Base-by-base conservation (phyloP, 2,329 filamentous ascomycete species). In the Colletotrichum gloeosporioides region DNA sequence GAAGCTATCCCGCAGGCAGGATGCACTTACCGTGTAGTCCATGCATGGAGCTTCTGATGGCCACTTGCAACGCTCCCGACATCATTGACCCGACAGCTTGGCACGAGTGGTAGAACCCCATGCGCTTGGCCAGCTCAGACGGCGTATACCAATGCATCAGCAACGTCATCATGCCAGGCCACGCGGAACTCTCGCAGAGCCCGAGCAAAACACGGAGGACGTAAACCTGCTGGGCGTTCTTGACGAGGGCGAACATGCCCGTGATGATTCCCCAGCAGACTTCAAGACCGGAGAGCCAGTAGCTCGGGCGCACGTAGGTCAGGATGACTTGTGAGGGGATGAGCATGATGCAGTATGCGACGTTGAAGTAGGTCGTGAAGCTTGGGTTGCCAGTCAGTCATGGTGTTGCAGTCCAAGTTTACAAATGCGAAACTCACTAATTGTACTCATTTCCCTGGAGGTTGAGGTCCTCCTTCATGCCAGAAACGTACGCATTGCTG, bases 1-100 rank as follows among this genome's bases (percentile, higher is more conserved):
- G 27, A 32, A 22, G 15, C 59, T n/a, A 8, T 29, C 16, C 13
- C 15, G 12, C 8, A n/a, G 27, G 15, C n/a, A 15, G 10, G 18
- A 10, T 29, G 22, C 16, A 15, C 49, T 31, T 57, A 64, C 69
- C 73, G 36, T 78, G 75, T 16, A 77, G 49, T 8, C 76, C 76
- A 53, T 78, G 62, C 55, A 78, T 70, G 25, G 75, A 77, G 31
- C 74, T 70, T 13, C 75, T 70, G 1, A 89, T 88, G 0, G 88
- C 89, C 1, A 90, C 87, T 81, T 91, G 89, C 0, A 92, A 83
- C 75, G 90, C 91, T 2, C 90, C 90, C 25, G 88, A 89, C 70
- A 91, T 88, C 88, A 92, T 90, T 22, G 85, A 83, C 1, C 89
- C 90, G 1, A 91, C 84, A 6, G 87, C 88, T 13, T 89, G 88